Evolutionary conservation across 2,329 filamentous ascomycete species (phyloP).

Genomic region (Thielaviopsis musarum): DNA sequence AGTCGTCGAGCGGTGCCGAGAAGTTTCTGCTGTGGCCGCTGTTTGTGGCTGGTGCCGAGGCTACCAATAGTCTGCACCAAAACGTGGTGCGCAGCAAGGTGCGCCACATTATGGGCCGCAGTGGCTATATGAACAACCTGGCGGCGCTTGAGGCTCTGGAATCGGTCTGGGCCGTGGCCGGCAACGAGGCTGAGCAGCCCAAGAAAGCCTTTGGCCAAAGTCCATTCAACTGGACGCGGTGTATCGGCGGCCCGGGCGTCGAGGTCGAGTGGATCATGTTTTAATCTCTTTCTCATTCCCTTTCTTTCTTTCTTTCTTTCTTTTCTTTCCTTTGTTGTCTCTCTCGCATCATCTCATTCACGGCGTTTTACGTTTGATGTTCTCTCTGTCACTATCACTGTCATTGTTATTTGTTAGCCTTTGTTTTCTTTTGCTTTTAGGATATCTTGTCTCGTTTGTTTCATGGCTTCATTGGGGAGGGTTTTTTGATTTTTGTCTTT

Average conservation of each 20-base stretch:
- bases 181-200: constrained; percentile 22
- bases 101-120: constrained; percentile 71
- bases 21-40: constrained; percentile 84
- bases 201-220: constrained; percentile 17
- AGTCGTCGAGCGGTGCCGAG: constrained; percentile 53
- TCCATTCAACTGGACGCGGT: constrained; percentile 39
- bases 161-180: constrained; percentile 51
- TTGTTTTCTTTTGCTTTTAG: not conserved
- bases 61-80: constrained; percentile 64
- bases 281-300: constrained; percentile 17
- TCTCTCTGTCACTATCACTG: not conserved
- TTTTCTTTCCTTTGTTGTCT: not conserved
- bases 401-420: not conserved
- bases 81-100: constrained; percentile 65
- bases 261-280: constrained; percentile 55
- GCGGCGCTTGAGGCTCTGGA: constrained; percentile 74
- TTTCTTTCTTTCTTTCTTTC: not conserved
- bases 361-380: not conserved
- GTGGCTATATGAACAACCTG: constrained; percentile 86
- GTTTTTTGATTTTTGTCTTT: not conserved
- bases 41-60: constrained; percentile 81
- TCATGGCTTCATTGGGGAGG: not conserved
- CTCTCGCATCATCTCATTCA: not conserved
- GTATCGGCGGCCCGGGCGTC: constrained; percentile 36
- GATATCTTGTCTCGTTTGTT: not conserved